Evolutionary conservation across 495 filamentous ascomycete genomes (phyloP), one percentile per base, ranked within the genome.

Genomic region (Podospora australis): DNA sequence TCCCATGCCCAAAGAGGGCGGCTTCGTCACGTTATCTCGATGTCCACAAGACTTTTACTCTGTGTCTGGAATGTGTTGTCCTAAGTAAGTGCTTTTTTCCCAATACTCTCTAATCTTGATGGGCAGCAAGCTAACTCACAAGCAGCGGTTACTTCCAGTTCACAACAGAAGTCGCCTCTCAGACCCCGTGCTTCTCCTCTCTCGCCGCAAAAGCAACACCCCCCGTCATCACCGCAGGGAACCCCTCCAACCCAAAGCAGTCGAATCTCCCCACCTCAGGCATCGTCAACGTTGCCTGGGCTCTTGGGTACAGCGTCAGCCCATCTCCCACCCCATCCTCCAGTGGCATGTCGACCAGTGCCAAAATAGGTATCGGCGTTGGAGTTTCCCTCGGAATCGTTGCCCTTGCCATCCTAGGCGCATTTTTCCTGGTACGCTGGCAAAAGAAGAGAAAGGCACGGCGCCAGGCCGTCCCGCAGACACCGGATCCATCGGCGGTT

Each of bases 31-130:
- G 1, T 43, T 62, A 1, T 13, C 30, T 2, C 26, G 30, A 20
- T 62, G 59, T 25, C 59, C 59, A 3, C 46, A 53, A 1, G 56
- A 62, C 24, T 62, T 57, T 36, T 62, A 62, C 47, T 48, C 53
- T 8, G 56, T 62, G 7, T 55, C 53, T 2, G 52, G 54, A 3
- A 48, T 53, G 29, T 62, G 56, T 41, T 59, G 59, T 43, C 56
- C 59, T 0, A 59, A 56, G 57, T 60, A 42, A 20, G 47, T 38
- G 11, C 30, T 6, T 30, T 5, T n/a, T 19, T 10, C 11, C 19
- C 8, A 17, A 20, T 21, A 10, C 19, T 8, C n/a, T 16, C 7
- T 11, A 34, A 14, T 16, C 21, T 8, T 44, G 10, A 46, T n/a
- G n/a, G n/a, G n/a, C n/a, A n/a, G n/a, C n/a, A n/a, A n/a, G n/a